These are phyloP conservation scores for Penicillium paradoxum DNA, from an alignment of 495 filamentous ascomycete species.

Conservation along the genomic window DNA sequence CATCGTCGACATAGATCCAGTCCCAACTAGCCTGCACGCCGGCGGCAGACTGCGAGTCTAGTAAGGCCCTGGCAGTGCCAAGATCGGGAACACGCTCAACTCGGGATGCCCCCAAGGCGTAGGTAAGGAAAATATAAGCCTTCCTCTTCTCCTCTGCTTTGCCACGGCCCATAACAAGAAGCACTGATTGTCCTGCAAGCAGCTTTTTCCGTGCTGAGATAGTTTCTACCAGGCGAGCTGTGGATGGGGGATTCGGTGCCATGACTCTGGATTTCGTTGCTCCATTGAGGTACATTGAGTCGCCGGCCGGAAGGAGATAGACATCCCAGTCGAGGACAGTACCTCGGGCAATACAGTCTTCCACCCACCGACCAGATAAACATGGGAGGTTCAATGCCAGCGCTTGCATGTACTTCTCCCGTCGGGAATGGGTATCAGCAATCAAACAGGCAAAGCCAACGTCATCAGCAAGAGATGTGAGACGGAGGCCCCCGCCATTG, in stretches of 20 bases:
- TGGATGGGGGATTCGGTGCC: constrained; percentile 50
- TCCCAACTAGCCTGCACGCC: constrained; percentile 53
- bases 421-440: constrained; percentile 80
- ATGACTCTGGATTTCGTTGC: constrained; percentile 72
- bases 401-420: constrained; percentile 91
- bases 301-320: constrained; percentile 83
- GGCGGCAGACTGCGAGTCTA: constrained; percentile 42
- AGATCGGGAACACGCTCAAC: constrained; percentile 61
- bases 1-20: constrained; percentile 73
- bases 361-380: constrained; percentile 74
- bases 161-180: constrained; percentile 69
- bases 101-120: constrained; percentile 65
- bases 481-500: constrained; percentile 30
- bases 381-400: constrained; percentile 87
- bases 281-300: constrained; percentile 69
- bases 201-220: constrained; percentile 56
- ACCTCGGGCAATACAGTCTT: constrained; percentile 58
- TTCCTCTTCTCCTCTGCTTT: constrained; percentile 59
- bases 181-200: constrained; percentile 60
- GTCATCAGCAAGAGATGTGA: constrained; percentile 45
- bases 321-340: constrained; percentile 65
- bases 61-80: constrained; percentile 52
- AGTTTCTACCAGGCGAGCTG: constrained; percentile 51
- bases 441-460: constrained; percentile 81
- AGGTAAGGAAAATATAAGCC: constrained; percentile 67